phyloP scores from a whole-genome alignment of 371 early-diverging fungal species.

The Circinella umbellata region DNA sequence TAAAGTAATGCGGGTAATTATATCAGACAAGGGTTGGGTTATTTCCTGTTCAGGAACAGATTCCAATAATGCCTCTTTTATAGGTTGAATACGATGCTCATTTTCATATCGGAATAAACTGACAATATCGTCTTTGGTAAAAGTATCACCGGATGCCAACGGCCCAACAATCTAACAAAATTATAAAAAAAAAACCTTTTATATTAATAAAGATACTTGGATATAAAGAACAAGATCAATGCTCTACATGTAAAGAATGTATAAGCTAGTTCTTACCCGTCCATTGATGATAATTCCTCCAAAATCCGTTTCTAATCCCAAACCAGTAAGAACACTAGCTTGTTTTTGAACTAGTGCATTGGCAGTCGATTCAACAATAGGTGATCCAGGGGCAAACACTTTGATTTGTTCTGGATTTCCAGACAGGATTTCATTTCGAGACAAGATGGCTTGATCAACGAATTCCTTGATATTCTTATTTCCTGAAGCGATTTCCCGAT shows the following conservation, averaged over 20 bases:
- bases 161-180: constrained; percentile 56
- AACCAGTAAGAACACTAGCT: constrained; percentile 16
- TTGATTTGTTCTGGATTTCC: constrained; percentile 24
- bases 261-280: constrained; percentile 28
- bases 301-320: constrained; percentile 30
- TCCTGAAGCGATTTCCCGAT: constrained; percentile 9
- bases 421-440: constrained; percentile 14
- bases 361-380: constrained; percentile 34
- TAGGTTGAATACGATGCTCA: constrained; percentile 38
- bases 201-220: too few relatives aligned
- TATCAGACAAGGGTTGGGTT: constrained; percentile 20
- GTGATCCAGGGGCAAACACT: constrained; percentile 38
- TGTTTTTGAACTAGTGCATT: constrained; percentile 26
- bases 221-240: not conserved
- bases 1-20: constrained; percentile 25
- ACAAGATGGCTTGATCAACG: constrained; percentile 1
- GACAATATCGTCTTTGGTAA: constrained; percentile 56
- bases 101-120: constrained; percentile 52
- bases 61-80: constrained; percentile 25
- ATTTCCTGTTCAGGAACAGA: not conserved
- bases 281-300: constrained; percentile 42
- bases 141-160: constrained; percentile 34
- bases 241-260: too few relatives aligned
- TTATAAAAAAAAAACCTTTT: too few relatives aligned
- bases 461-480: constrained; percentile 18